A percentile compares a stretch with the other conserved stretches of the same genome.
These are phyloP conservation scores for Cicer cuneatum DNA, from an alignment of 306 rosid species.

Conservation along the genomic window DNA sequence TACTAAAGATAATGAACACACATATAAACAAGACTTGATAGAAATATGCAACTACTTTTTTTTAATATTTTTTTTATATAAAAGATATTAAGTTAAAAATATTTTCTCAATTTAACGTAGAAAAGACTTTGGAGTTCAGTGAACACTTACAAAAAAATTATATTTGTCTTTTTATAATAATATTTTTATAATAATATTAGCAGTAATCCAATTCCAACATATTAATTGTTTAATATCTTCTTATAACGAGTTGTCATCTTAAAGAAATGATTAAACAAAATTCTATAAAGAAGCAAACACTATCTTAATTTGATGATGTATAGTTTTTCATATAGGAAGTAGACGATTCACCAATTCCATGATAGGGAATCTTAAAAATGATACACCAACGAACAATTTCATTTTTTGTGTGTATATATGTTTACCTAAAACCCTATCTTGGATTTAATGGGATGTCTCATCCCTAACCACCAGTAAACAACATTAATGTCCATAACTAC, in stretches of 20 bases:
- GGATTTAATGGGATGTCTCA: constrained; percentile 50
- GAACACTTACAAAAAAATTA: too few relatives aligned
- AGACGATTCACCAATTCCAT: constrained; percentile 59
- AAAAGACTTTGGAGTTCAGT: too few relatives aligned
- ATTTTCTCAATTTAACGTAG: too few relatives aligned
- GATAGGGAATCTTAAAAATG: constrained; percentile 64
- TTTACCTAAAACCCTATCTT: constrained; percentile 35
- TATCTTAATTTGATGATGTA: constrained; percentile 29
- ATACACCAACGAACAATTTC: constrained; percentile 58
- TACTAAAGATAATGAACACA: constrained; percentile 13
- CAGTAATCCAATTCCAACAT: too few relatives aligned
- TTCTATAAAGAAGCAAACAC: constrained; percentile 25
- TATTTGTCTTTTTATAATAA: too few relatives aligned
- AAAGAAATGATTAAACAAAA: constrained; percentile 41
- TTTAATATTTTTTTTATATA: too few relatives aligned
- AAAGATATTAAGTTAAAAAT: too few relatives aligned
- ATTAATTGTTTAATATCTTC: neutral
- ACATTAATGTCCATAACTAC: neutral
- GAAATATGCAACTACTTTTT: constrained; percentile 37
- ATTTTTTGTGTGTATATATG: constrained; percentile 8
- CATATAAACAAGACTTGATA: constrained; percentile 33
- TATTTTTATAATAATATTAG: too few relatives aligned
- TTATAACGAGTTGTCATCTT: constrained; percentile 41
- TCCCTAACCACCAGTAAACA: constrained; percentile 51
- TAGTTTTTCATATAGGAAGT: constrained; percentile 42